Evolutionary conservation across 2,329 filamentous ascomycete genomes (phyloP), one percentile per base, ranked within the genome.

Genomic region (Cercospora sesami): DNA sequence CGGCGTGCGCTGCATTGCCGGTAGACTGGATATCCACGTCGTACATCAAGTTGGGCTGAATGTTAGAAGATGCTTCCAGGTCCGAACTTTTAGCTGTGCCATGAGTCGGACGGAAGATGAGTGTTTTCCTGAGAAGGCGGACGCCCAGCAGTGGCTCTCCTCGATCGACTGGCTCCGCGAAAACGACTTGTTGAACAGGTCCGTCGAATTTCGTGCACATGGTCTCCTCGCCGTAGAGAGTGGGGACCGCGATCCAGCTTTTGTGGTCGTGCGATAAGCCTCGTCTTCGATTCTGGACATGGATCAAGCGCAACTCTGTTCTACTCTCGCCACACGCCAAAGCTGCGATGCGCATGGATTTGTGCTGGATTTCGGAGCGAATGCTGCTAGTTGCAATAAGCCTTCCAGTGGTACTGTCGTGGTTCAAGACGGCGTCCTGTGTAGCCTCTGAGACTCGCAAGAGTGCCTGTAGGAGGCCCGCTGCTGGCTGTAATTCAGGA

Each of bases 351-450:
- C 76, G 75, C 16, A 79, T 75, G 5, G 80, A 70, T 12, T 73
- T 73, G 53, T 75, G 69, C 45, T 68, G 73, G 2, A 73, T 66
- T 23, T 77, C 72, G 9, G 84, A 69, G 81, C 86, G 68, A 84
- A 81, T 72, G 80, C 86, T 84, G 1, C 89, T 89, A 30, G 87
- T 80, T 2, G 85, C 84, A 23, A 92, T 80, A 4, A 90, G 77
- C 12, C 74, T 73, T 18, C 81, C 80, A 28, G 77, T 64, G 2
- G 76, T 69, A 14, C 82, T 79, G 68, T 84, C 82, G 70, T 83
- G 79, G 7, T 68, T 74, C 7, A 67, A 33, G 2, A 76, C 64
- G 2, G 78, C 76, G 4, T 75, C 73, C 18, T 73, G 70, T 4
- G 81, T 72, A 18, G 76, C 72, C 59, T 78, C 73, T 1, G 79